Conservation (phyloP, 345 rosid species). For the Brassica cretica region DNA sequence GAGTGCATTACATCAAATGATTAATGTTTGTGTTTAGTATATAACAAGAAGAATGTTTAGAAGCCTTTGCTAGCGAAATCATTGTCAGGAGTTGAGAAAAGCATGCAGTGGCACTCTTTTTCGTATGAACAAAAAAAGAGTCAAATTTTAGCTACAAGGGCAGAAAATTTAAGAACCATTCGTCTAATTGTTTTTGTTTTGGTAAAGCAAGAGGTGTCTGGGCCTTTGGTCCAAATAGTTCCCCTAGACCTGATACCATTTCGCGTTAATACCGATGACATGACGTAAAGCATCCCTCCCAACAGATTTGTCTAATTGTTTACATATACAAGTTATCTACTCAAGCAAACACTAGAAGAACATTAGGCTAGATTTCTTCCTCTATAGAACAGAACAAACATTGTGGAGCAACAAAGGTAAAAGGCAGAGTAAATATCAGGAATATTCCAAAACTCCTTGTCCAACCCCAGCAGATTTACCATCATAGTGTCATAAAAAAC, state of each 20-base stretch:
- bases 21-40: neutral
- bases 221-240: too few relatives aligned
- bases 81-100: slow-evolving; percentile 77
- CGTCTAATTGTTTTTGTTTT: too few relatives aligned
- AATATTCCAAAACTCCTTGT: slow-evolving; percentile 95
- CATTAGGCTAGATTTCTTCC: neutral
- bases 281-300: too few relatives aligned
- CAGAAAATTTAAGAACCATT: neutral
- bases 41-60: neutral
- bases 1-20: slow-evolving; percentile 44
- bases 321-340: neutral
- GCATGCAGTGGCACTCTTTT: slow-evolving; percentile 93
- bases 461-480: slow-evolving; percentile 82
- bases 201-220: too few relatives aligned
- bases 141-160: neutral
- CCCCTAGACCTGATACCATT: too few relatives aligned
- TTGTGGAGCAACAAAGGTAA: neutral
- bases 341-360: neutral
- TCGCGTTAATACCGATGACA: too few relatives aligned
- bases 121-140: slow-evolving; percentile 39
- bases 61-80: slow-evolving; percentile 46
- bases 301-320: neutral
- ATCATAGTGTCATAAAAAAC: slow-evolving; percentile 72
- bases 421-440: slow-evolving; percentile 56
- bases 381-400: neutral